A percentile compares a stretch with the other conserved stretches of the same genome.
phyloP scores from a whole-genome alignment of 441 rosid genomes.

The Iberis amara region DNA sequence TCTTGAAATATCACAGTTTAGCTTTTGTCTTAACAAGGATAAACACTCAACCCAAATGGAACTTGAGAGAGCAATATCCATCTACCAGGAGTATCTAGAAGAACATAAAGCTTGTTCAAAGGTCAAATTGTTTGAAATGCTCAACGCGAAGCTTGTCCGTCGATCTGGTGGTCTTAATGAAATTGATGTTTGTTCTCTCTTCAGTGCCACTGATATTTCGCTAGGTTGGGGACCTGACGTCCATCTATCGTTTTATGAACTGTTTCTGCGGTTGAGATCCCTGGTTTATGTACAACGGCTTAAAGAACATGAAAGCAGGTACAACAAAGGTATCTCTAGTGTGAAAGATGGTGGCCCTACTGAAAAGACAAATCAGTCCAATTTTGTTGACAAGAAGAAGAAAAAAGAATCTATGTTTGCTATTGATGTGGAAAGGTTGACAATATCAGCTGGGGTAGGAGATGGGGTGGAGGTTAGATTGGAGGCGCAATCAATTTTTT shows the following conservation, averaged over 20 bases:
- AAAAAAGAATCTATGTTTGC: slow-evolving; percentile 93
- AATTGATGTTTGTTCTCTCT: slow-evolving; percentile 83
- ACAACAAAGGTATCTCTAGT: slow-evolving; percentile 38
- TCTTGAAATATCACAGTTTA: slow-evolving; percentile 75
- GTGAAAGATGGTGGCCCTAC: slow-evolving; percentile 41
- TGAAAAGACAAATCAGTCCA: slow-evolving; percentile 41
- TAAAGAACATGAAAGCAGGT: slow-evolving; percentile 39
- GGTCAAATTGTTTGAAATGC: slow-evolving; percentile 73
- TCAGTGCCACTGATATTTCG: slow-evolving; percentile 87
- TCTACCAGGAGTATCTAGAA: slow-evolving; percentile 70
- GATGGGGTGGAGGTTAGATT: slow-evolving; percentile 83
- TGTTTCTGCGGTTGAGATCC: slow-evolving; percentile 59
- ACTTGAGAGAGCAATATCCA: slow-evolving; percentile 83
- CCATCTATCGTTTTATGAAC: slow-evolving; percentile 78
- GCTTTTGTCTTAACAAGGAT: slow-evolving; percentile 76
- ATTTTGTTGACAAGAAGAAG: slow-evolving; percentile 55
- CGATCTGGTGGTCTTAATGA: slow-evolving; percentile 92
- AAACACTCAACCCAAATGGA: slow-evolving; percentile 87
- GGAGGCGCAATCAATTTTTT: slow-evolving; percentile 95
- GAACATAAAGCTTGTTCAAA: slow-evolving; percentile 56
- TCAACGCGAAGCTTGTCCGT: slow-evolving; percentile 81
- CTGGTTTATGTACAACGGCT: slow-evolving; percentile 58
- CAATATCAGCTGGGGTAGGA: slow-evolving; percentile 81
- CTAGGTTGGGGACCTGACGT: slow-evolving; percentile 94
- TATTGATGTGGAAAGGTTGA: slow-evolving; percentile 82